Evolutionary conservation across 805 yeast species (phyloP), one percentile per base, ranked within the genome.

Genomic region (Lipomyces orientalis): DNA sequence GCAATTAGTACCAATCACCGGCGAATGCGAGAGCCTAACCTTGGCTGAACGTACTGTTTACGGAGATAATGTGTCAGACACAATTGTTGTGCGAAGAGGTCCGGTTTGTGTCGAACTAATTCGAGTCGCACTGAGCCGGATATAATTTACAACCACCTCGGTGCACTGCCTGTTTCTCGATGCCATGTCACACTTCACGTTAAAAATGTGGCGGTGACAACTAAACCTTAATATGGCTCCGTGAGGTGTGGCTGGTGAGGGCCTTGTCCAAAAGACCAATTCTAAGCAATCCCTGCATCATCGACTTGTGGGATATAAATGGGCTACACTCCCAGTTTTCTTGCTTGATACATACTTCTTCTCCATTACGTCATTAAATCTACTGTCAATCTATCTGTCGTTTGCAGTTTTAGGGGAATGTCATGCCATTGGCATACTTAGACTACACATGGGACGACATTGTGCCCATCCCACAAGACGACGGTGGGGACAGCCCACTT

Each of bases 361-460:
- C 49, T 16, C 49, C 7, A 16, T 2, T 19, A 22, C 49, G 16
- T 43, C 7, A 7, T 43, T 43, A 25, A 1, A 25, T 25, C 29
- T 8, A 43, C n/a, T 2, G n/a, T 43, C 49, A 16, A n/a, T 9
- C 49, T 43, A n/a, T 22, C 49, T 43, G 16, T 16, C 22, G 49
- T 43, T 4, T 9, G 7, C 25, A n/a, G 49, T 43, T 5, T 19
- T 43, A 19, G 16, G 25, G 33, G 22, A 46, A 10, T 14, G 16
- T 22, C 58, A 39, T 19, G 54, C 33, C 57, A 54, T 60, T 43
- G 49, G 49, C 57, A 25, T 64, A 52, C 58, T 71, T 73, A 4
- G 68, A 68, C 9, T 76, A 72, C 73, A 74, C 75, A 70, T 80
- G 79, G 79, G 54, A 67, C 43, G 72, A 67, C 37, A 65, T 81